These are phyloP conservation scores for Eucalyptus grandis DNA, from an alignment of 345 rosid species.

Conservation along the genomic window DNA sequence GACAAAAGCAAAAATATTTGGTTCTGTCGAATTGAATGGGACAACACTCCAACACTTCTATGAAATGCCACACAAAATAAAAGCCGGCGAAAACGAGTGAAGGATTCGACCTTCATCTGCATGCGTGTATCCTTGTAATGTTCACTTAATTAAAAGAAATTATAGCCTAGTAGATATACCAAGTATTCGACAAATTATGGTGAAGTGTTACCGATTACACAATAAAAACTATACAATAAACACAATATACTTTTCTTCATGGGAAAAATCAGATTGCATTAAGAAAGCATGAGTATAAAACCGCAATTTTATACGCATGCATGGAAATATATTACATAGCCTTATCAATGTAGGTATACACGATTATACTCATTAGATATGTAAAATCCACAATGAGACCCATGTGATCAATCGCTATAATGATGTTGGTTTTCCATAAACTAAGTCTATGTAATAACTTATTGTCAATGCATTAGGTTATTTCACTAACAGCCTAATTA, in stretches of 20 bases:
- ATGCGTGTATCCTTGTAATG: background rate
- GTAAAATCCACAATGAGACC: background rate
- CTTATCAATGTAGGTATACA: background rate
- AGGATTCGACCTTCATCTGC: background rate
- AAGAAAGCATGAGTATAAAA: background rate
- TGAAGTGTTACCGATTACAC: background rate
- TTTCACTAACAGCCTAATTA: background rate
- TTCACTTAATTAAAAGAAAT: background rate
- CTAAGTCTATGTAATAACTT: background rate
- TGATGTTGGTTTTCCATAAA: background rate
- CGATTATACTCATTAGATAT: background rate
- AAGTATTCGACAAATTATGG: background rate
- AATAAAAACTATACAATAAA: background rate
- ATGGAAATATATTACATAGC: background rate
- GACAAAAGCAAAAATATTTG: background rate
- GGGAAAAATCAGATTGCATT: background rate
- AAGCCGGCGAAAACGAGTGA: background rate
- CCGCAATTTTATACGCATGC: background rate
- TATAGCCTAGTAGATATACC: background rate
- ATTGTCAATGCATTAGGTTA: background rate
- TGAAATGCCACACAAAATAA: background rate
- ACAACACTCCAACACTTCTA: background rate
- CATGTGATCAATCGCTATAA: background rate
- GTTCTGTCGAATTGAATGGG: background rate
- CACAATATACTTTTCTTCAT: background rate